Evolutionary conservation across 129 eudicot genomes (phyloP), one percentile per base, ranked within the genome.

Genomic region (Chrysanthemum seticuspe): DNA sequence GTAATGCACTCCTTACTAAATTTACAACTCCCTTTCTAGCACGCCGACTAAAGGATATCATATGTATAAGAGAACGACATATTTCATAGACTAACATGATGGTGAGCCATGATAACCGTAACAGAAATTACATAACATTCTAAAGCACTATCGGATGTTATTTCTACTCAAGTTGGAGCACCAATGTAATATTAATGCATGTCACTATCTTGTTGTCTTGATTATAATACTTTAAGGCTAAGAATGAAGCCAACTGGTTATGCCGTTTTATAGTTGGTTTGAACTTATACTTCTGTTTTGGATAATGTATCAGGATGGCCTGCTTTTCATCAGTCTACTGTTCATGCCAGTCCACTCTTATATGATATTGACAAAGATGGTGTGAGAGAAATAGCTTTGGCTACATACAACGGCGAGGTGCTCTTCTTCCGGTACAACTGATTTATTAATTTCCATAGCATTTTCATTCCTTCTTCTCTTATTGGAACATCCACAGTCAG

Each of bases 281-380:
- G 73, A 65, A 10, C 73, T 66, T 6, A 51, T 48, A 21, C 19
- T 79, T 34, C 53, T 73, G 31, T 53, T 45, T 40, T 15, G 15
- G 62, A 69, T 67, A 52, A 65, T 76, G 75, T 60, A 62, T 84
- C 81, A 95, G 99, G 99, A 51, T 95, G 97, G 99, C 99, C 99
- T 81, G 99, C 99, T 71, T 95, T 87, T 75, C 99, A 95, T 72
- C 96, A 95, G 82, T 95, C 99, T 14, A 95, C 89, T 66, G 99
- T 90, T 80, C 99, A 95, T 83, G 87, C 99, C 40, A 95, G 97
- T 77, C 99, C 99, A 61, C 91, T 95, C 74, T 80, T 95, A 21
- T 90, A 95, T 73, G 99, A 90, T 72, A 90, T 95, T 79, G 99
- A 95, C 80, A 95, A 95, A 81, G 99, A 95, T 80, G 97, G 99